These are phyloP conservation scores for Phlebiopsis flavidoalba DNA, from an alignment of 768 basidiomycete species.

Conservation along the genomic window DNA sequence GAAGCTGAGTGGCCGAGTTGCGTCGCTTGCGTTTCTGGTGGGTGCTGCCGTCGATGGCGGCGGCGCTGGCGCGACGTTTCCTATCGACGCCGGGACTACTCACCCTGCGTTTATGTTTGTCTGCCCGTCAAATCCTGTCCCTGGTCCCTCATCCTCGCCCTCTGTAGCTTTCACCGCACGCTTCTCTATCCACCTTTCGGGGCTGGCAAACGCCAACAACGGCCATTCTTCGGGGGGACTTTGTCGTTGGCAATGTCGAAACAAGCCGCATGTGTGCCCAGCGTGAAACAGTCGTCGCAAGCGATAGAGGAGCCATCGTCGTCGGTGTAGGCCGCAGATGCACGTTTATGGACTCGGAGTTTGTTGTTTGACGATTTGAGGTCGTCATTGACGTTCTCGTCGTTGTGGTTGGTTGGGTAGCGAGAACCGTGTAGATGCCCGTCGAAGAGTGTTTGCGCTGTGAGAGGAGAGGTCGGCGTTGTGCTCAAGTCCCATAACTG, in stretches of 20 bases:
- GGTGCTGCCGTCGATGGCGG: conserved; percentile 32
- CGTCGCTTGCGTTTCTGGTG: conserved; percentile 33
- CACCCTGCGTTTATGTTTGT: conserved; percentile 26
- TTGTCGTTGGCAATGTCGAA: conserved; percentile 53
- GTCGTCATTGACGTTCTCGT: conserved; percentile 9
- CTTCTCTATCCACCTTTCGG: conserved; percentile 41
- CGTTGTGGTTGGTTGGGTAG: neutral
- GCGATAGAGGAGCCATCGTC: conserved; percentile 86
- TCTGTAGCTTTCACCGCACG: conserved; percentile 42
- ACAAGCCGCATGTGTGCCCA: conserved; percentile 85
- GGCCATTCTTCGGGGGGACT: conserved; percentile 73
- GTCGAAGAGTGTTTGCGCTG: conserved; percentile 26
- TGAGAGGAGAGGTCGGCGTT: conserved; percentile 32
- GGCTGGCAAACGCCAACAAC: conserved; percentile 69
- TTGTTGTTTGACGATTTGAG: conserved; percentile 12
- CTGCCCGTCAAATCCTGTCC: conserved; percentile 21
- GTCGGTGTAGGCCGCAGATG: conserved; percentile 62
- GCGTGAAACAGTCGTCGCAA: conserved; percentile 69
- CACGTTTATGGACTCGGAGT: conserved; percentile 56
- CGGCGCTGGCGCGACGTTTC: conserved; percentile 30
- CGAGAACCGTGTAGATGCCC: conserved; percentile 2
- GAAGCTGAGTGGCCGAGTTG: conserved; percentile 26
- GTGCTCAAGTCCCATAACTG: conserved; percentile 24
- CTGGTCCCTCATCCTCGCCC: conserved; percentile 31
- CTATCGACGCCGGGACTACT: conserved; percentile 36